These are phyloP conservation scores for Lentinula edodes DNA, from an alignment of 768 basidiomycete species.

Conservation along the genomic window DNA sequence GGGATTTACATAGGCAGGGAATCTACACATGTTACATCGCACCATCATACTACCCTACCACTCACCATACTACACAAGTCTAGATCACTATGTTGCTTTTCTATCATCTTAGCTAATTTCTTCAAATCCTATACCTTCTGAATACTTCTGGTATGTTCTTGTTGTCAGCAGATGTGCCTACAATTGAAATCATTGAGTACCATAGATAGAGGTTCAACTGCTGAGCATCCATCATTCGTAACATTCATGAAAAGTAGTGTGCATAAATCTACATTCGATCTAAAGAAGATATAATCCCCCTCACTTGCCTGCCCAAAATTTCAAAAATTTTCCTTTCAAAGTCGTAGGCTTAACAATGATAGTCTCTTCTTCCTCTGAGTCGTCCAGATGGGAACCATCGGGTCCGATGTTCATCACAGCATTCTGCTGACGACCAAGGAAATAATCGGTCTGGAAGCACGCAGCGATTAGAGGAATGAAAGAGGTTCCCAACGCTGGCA, in stretches of 20 bases:
- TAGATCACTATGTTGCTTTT: background rate
- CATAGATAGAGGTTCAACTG: too few species aligned
- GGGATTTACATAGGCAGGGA: background rate
- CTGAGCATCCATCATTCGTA: too few species aligned
- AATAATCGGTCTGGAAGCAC: background rate
- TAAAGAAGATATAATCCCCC: background rate
- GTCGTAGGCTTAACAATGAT: too few species aligned
- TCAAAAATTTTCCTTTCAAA: background rate
- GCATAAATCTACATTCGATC: too few species aligned
- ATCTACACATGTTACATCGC: background rate
- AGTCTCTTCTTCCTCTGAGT: background rate
- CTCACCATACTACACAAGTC: background rate
- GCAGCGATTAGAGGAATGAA: background rate
- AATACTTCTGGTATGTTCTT: background rate
- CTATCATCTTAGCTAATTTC: background rate
- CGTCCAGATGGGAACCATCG: slow-evolving; percentile 3
- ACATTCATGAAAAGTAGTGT: too few species aligned
- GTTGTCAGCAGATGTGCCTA: too few species aligned
- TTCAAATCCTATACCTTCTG: background rate
- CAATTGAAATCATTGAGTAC: too few species aligned
- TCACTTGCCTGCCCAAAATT: background rate
- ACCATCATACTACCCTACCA: background rate
- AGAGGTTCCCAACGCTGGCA: slow-evolving; percentile 29
- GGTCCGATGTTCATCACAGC: slow-evolving; percentile 15
- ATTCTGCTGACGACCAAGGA: slow-evolving; percentile 34